These are phyloP conservation scores for Uronychia binucleata DNA, from an alignment of 73 alveolate genomes.

Conservation along the genomic window DNA sequence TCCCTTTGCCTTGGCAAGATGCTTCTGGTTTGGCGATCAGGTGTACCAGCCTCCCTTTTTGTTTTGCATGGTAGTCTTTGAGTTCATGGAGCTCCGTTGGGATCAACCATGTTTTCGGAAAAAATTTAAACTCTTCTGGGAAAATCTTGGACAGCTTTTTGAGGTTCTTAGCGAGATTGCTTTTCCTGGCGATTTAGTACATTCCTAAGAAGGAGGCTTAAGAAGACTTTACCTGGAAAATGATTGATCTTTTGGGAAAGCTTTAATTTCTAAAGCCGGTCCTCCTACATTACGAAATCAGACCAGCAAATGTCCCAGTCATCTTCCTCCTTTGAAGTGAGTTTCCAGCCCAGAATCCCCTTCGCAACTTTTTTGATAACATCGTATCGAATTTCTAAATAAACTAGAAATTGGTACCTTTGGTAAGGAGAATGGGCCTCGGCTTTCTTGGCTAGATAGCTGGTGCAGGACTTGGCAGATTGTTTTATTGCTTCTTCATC, in stretches of 20 bases:
- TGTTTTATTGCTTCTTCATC: no score
- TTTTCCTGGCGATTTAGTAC: constrained; percentile 76
- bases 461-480: no score
- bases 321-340: constrained; percentile 1
- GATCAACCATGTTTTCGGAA: constrained; percentile 41
- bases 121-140: constrained; percentile 6
- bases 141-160: not conserved
- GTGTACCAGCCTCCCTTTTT: not conserved
- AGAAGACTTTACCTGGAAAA: constrained; percentile 77
- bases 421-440: no score
- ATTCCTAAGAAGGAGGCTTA: no score
- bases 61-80: not conserved
- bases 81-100: constrained; percentile 25
- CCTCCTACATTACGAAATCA: not conserved
- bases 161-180: constrained; percentile 36
- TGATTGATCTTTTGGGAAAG: constrained; percentile 81
- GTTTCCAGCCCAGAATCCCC: not conserved
- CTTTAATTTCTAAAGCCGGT: constrained; percentile 6
- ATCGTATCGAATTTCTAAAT: constrained; percentile 20
- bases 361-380: not conserved
- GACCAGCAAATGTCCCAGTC: constrained; percentile 15
- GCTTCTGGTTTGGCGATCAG: constrained; percentile 49
- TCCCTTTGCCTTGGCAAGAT: constrained; percentile 37
- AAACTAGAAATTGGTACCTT: no score
- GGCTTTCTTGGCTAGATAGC: no score